Percentiles rank a stretch among this genome's conserved stretches.
Evolutionary conservation across 495 filamentous ascomycete species (phyloP).

Genomic region (Aspergillus funiculosus): DNA sequence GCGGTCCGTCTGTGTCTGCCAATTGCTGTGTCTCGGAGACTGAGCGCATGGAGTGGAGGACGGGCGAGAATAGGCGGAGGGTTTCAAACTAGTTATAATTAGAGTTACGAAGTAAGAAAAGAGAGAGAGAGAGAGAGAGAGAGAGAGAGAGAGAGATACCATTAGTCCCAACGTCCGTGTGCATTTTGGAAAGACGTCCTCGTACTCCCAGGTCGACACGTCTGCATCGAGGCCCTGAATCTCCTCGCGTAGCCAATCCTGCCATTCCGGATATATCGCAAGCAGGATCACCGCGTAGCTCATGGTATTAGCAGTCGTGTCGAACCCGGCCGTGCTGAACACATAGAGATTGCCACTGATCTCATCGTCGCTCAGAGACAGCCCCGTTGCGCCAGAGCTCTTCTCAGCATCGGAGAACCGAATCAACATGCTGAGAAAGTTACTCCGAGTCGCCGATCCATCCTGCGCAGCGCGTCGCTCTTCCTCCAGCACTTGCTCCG

Average conservation of each 20-base stretch:
- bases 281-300: slow-evolving; percentile 45
- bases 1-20: slow-evolving; percentile 13
- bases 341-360: slow-evolving; percentile 40
- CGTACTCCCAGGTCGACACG: slow-evolving; percentile 12
- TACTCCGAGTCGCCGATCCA: slow-evolving; percentile 21
- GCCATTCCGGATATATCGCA: slow-evolving; percentile 42
- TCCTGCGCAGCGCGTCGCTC: slow-evolving; percentile 24
- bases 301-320: slow-evolving; percentile 49
- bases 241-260: slow-evolving; percentile 45
- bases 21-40: slow-evolving; percentile 27
- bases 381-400: background rate
- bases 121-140: background rate
- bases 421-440: slow-evolving; percentile 37
- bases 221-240: slow-evolving; percentile 18
- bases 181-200: slow-evolving; percentile 36
- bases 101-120: background rate
- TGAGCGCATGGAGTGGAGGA: slow-evolving; percentile 37
- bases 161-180: slow-evolving; percentile 43
- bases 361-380: slow-evolving; percentile 37
- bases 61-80: slow-evolving; percentile 45
- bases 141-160: slow-evolving; percentile 10
- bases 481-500: slow-evolving; percentile 27
- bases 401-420: slow-evolving; percentile 30
- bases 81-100: slow-evolving; percentile 40
- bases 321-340: slow-evolving; percentile 51